These are phyloP conservation scores for Trypanosoma boissoni DNA, from an alignment of 208 protist genomes.

Conservation along the genomic window DNA sequence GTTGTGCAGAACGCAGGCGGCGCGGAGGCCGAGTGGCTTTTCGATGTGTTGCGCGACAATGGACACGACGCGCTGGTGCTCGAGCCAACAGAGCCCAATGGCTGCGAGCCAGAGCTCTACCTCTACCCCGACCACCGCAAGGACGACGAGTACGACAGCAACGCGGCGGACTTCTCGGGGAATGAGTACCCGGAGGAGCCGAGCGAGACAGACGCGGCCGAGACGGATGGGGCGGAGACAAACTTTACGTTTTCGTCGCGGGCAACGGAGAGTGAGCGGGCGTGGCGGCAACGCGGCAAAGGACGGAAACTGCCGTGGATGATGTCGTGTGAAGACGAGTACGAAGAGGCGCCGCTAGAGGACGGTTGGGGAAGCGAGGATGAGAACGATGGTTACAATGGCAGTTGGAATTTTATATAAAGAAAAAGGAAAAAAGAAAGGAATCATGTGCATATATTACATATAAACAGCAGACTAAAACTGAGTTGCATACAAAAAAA, in stretches of 20 bases:
- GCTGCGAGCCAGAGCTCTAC: constrained; percentile 59
- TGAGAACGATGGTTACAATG: constrained; percentile 2
- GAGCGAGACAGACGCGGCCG: constrained; percentile 25
- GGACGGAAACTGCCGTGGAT: constrained; percentile 1
- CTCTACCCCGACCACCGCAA: constrained; percentile 83
- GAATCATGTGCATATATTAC: constrained; percentile 1
- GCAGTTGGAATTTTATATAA: background rate
- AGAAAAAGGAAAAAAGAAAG: background rate
- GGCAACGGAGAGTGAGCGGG: constrained; percentile 6
- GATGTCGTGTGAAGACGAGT: constrained; percentile 45
- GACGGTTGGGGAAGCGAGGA: constrained; percentile 45
- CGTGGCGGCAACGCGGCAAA: constrained; percentile 10
- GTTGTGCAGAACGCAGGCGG: background rate
- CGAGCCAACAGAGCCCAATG: constrained; percentile 13
- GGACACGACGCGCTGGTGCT: constrained; percentile 29
- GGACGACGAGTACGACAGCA: constrained; percentile 91
- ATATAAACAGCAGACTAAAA: background rate
- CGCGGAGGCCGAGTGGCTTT: constrained; percentile 3
- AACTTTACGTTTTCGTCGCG: too few relatives aligned
- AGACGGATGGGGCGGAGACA: constrained; percentile 9
- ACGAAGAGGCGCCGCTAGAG: constrained; percentile 39
- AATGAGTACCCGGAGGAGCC: constrained; percentile 86
- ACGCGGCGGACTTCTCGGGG: constrained; percentile 79
- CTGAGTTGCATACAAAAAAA: constrained; percentile 10
- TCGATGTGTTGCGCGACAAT: constrained; percentile 27